These are phyloP conservation scores for Blastocladiella emersonii DNA, from an alignment of 371 early-diverging fungal species.

Conservation along the genomic window DNA sequence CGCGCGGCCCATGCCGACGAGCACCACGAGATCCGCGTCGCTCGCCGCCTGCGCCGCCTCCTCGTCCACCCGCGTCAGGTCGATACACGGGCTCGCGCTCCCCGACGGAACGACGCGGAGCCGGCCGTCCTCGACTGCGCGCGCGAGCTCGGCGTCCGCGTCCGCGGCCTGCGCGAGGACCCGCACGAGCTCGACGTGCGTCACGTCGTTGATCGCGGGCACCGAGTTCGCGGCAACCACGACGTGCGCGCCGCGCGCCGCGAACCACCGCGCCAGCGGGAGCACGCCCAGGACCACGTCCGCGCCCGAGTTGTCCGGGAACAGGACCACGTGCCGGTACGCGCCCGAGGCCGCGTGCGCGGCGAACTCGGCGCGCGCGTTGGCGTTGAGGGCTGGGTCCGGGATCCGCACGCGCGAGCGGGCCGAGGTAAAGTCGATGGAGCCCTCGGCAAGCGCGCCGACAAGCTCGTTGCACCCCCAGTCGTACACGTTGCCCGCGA, in stretches of 20 bases:
- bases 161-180: constrained; percentile 21
- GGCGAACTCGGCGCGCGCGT: constrained; percentile 17
- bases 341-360: constrained; percentile 11
- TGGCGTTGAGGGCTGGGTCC: constrained; percentile 27
- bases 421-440: constrained; percentile 37
- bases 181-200: constrained; percentile 21
- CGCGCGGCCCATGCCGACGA: constrained; percentile 16
- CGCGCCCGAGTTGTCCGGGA: constrained; percentile 58
- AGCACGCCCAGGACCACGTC: constrained; percentile 50
- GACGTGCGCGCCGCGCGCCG: constrained; percentile 29
- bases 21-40: constrained; percentile 45
- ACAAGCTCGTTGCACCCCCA: constrained; percentile 46
- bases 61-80: constrained; percentile 38
- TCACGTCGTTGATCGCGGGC: constrained; percentile 59
- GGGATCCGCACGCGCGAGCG: constrained; percentile 23
- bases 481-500: constrained; percentile 65
- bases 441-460: constrained; percentile 28
- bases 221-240: constrained; percentile 49
- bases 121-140: constrained; percentile 12
- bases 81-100: constrained; percentile 48
- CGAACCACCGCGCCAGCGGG: constrained; percentile 43
- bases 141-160: constrained; percentile 23
- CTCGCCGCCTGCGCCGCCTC: constrained; percentile 25
- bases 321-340: constrained; percentile 40
- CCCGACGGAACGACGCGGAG: constrained; percentile 44